Evolutionary conservation across 257 asterid genomes (phyloP).

Genomic region (Gentiana dahurica): DNA sequence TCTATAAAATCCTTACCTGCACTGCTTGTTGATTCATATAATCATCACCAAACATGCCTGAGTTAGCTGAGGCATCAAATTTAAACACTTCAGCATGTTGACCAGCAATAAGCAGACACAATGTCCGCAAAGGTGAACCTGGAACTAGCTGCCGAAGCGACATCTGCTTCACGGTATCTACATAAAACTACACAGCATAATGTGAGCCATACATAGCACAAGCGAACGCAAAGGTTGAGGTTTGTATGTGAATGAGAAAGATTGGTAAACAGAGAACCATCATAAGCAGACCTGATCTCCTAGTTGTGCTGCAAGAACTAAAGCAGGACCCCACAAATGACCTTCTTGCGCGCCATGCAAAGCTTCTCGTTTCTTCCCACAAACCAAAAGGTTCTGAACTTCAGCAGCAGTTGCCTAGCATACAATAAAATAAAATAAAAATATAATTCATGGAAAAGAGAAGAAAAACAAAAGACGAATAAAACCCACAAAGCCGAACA

Average conservation of each 20-base stretch:
- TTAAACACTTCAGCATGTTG: constrained; percentile 89
- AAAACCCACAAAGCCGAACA: background rate
- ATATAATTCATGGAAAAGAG: background rate
- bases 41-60: constrained; percentile 33
- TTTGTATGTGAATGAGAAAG: background rate
- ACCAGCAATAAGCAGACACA: constrained; percentile 90
- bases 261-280: background rate
- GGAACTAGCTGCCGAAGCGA: constrained; percentile 77
- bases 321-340: constrained; percentile 97
- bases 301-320: constrained; percentile 95
- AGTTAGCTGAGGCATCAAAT: constrained; percentile 31
- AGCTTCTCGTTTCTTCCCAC: constrained; percentile 93
- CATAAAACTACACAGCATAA: constrained; percentile 63
- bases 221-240: constrained; percentile 1
- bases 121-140: constrained; percentile 93
- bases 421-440: constrained; percentile 13
- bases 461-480: background rate
- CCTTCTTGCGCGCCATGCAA: constrained; percentile 90
- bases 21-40: constrained; percentile 49
- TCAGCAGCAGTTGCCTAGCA: constrained; percentile 68
- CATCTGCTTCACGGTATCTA: constrained; percentile 88
- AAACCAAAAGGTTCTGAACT: constrained; percentile 84
- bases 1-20: constrained; percentile 45
- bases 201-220: constrained; percentile 2
- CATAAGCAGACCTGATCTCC: constrained; percentile 58